Evolutionary conservation across 768 basidiomycete genomes (phyloP), one percentile per base, ranked within the genome.

Genomic region (Trametes sanguinea): DNA sequence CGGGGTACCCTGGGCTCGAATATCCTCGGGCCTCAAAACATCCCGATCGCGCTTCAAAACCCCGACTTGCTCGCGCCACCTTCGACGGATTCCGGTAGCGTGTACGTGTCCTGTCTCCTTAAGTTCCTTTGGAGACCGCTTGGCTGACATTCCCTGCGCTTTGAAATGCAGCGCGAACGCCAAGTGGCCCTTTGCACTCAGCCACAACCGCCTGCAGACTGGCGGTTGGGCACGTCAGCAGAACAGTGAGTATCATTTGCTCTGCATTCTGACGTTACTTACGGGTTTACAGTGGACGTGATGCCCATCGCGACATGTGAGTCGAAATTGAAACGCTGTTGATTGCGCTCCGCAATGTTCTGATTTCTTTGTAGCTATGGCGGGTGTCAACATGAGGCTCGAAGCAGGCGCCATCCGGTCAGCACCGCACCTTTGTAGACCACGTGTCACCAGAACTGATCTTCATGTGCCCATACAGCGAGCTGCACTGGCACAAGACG

Each of bases 161-260:
- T 37, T 6, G n/a, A 33, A 35, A 37, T 11, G 35, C 54, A 80
- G 76, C 1, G 54, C 61, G 0, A 87, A 86, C 64, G 78, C 78
- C 62, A 88, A 87, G 66, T 88, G 87, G 87, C 81, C 86, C 0
- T 85, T 87, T 68, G 76, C 81, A 51, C 69, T 85, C 22, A 86
- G 85, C 62, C 85, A 85, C 67, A 86, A 79, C 67, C 82, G 84
- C 37, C 65, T 88, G 6, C 80, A 81, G 54, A 76, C 78, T 4
- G 87, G 86, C n/a, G 87, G 87, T 2, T 88, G 86, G 85, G 82
- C 86, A 32, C 78, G 85, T 48, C 79, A 85, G 67, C 81, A 87
- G 69, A 88, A 85, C 63, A 62, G 86, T 82, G 54, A 17, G 78
- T 16, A n/a, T 51, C 52, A 10, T 58, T 11, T n/a, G 30, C 16